Percentiles rank a stretch among this genome's conserved stretches.
phyloP scores from a whole-genome alignment of 2,329 filamentous ascomycete species.

The Sphaerulina vaccinii region DNA sequence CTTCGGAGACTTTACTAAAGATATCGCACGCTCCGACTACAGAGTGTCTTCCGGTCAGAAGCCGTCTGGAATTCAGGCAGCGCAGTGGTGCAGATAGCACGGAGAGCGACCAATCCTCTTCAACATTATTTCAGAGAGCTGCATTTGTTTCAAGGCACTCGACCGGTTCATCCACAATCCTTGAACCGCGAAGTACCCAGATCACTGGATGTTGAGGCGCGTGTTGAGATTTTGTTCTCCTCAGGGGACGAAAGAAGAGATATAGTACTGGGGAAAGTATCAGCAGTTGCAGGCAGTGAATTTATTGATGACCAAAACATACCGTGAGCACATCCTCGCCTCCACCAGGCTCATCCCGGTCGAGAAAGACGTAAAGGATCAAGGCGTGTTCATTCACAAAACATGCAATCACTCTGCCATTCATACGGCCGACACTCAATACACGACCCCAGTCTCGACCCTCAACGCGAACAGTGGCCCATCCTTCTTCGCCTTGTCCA shows the following conservation, averaged over 20 bases:
- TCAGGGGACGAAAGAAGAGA: constrained; percentile 51
- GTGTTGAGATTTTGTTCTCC: neutral
- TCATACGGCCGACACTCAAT: constrained; percentile 85
- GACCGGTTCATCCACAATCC: too few relatives aligned
- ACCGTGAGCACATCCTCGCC: constrained; percentile 77
- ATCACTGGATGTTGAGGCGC: neutral
- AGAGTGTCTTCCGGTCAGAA: too few relatives aligned
- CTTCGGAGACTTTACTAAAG: too few relatives aligned
- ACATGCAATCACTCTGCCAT: constrained; percentile 89
- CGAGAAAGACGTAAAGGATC: constrained; percentile 79
- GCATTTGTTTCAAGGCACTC: too few relatives aligned
- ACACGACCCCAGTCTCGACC: constrained; percentile 92
- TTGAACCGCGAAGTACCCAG: too few relatives aligned
- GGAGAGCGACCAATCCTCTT: too few relatives aligned
- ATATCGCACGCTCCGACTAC: too few relatives aligned
- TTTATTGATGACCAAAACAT: constrained; percentile 35
- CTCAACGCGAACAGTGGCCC: constrained; percentile 88
- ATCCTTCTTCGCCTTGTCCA: constrained; percentile 72
- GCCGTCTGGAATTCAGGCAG: too few relatives aligned
- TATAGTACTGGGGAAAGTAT: constrained; percentile 51
- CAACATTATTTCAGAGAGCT: too few relatives aligned
- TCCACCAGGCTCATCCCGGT: constrained; percentile 65
- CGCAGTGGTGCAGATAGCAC: too few relatives aligned
- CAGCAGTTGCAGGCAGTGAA: constrained; percentile 15
- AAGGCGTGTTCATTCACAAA: constrained; percentile 78